Conservation (phyloP, 2,329 filamentous ascomycete genomes). For the Mycosphaerelloides madeirae region DNA sequence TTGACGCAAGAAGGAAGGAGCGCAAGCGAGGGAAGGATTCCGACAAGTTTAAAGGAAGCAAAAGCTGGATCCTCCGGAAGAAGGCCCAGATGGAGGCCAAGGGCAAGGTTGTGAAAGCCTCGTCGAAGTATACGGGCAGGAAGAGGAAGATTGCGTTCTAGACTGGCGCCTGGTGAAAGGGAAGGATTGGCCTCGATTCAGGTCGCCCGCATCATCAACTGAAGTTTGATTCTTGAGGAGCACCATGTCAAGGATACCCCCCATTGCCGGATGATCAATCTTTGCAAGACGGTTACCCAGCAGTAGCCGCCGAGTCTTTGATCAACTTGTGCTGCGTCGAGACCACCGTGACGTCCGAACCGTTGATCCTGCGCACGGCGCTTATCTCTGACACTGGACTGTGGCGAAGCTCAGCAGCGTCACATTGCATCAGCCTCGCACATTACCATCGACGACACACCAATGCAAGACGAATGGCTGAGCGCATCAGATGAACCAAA, state of each 20-base stretch:
- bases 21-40: conserved; percentile 47
- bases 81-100: conserved; percentile 93
- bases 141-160: conserved; percentile 77
- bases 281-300: too few relatives aligned
- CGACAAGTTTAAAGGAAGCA: conserved; percentile 78
- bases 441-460: too few relatives aligned
- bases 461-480: too few relatives aligned
- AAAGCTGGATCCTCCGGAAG: conserved; percentile 77
- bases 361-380: too few relatives aligned
- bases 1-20: conserved; percentile 61
- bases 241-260: not conserved
- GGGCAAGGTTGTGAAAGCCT: conserved; percentile 88
- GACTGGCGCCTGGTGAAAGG: not conserved
- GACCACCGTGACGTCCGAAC: too few relatives aligned
- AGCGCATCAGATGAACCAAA: too few relatives aligned
- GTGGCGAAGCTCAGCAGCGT: too few relatives aligned
- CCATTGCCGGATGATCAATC: not conserved
- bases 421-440: too few relatives aligned
- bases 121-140: conserved; percentile 88
- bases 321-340: too few relatives aligned
- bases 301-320: too few relatives aligned
- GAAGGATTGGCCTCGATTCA: not conserved
- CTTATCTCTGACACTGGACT: too few relatives aligned
- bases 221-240: not conserved
- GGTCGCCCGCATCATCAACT: not conserved